These are phyloP conservation scores for Scutellaria baicalensis DNA, from an alignment of 257 asterid genomes.

Conservation along the genomic window DNA sequence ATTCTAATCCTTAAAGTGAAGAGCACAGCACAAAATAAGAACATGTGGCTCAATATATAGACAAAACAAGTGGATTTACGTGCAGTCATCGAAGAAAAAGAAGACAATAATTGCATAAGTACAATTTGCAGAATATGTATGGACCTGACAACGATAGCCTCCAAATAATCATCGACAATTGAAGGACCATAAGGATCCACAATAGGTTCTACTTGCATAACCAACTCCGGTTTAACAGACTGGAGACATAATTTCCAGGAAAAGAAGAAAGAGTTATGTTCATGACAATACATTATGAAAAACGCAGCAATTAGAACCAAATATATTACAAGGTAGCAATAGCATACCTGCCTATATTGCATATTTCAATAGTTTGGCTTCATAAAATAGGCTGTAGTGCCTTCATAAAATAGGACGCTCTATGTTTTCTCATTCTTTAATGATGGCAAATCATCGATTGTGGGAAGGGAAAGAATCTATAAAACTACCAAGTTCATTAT, in stretches of 20 bases:
- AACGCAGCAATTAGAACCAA: not conserved
- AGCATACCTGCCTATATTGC: not conserved
- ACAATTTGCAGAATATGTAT: not conserved
- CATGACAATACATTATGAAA: not conserved
- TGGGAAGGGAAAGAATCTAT: not conserved
- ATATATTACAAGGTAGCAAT: not conserved
- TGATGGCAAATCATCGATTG: not conserved
- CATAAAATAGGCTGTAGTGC: not conserved
- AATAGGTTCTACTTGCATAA: conserved; percentile 69
- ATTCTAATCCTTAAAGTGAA: not conserved
- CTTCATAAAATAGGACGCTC: not conserved
- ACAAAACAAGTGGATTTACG: not conserved
- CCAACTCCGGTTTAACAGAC: conserved; percentile 72
- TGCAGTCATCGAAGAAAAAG: not conserved
- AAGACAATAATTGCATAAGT: not conserved
- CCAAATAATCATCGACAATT: conserved; percentile 65
- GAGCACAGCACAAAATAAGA: not conserved
- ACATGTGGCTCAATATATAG: not conserved
- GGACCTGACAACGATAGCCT: conserved; percentile 89
- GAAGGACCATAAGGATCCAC: conserved; percentile 94
- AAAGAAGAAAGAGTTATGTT: conserved; percentile 17
- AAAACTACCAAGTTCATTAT: not conserved
- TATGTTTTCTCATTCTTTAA: not conserved
- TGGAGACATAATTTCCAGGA: conserved; percentile 22
- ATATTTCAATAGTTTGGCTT: not conserved